Percentiles rank a stretch among this genome's conserved stretches.
These are phyloP conservation scores for Begonia masoniana DNA, from an alignment of 306 rosid genomes.

Conservation along the genomic window DNA sequence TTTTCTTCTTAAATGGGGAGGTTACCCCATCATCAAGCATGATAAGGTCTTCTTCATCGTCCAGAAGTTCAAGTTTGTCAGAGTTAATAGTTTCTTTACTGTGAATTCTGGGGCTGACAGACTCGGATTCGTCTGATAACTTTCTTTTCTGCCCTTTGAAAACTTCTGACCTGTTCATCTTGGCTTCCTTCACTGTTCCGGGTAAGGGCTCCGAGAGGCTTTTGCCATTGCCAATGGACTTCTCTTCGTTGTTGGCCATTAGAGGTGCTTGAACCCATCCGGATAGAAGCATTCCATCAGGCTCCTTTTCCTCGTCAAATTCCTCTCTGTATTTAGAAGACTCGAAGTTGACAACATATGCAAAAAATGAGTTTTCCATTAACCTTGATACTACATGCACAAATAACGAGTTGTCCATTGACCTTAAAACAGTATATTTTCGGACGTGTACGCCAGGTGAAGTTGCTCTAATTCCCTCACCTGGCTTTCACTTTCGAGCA, in stretches of 20 bases:
- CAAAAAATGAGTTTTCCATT: too few relatives aligned
- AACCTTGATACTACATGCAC: too few relatives aligned
- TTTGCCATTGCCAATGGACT: conserved; percentile 41
- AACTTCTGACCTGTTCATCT: conserved; percentile 24
- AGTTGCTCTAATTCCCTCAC: too few relatives aligned
- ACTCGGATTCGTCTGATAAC: conserved; percentile 22
- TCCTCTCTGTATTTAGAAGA: conserved; percentile 45
- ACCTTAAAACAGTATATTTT: too few relatives aligned
- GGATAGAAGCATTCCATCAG: conserved; percentile 82
- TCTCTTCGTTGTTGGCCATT: conserved; percentile 31
- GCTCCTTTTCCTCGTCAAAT: conserved; percentile 96
- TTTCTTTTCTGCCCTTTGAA: conserved; percentile 45
- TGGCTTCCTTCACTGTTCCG: conserved; percentile 18
- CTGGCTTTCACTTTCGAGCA: too few relatives aligned
- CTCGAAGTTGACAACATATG: too few relatives aligned
- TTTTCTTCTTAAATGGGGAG: conserved; percentile 49
- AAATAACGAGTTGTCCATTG: too few relatives aligned
- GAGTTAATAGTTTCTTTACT: conserved; percentile 23
- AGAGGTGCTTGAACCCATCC: conserved; percentile 73
- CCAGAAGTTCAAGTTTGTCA: conserved; percentile 44
- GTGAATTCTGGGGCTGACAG: conserved; percentile 10
- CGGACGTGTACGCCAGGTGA: too few relatives aligned
- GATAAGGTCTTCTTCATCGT: conserved; percentile 58
- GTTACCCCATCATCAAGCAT: conserved; percentile 43
- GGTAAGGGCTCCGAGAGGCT: conserved; percentile 28